Percentiles rank a stretch among this genome's conserved stretches.
Conservation (phyloP, 345 rosid genomes). For the Isatis tinctoria region DNA sequence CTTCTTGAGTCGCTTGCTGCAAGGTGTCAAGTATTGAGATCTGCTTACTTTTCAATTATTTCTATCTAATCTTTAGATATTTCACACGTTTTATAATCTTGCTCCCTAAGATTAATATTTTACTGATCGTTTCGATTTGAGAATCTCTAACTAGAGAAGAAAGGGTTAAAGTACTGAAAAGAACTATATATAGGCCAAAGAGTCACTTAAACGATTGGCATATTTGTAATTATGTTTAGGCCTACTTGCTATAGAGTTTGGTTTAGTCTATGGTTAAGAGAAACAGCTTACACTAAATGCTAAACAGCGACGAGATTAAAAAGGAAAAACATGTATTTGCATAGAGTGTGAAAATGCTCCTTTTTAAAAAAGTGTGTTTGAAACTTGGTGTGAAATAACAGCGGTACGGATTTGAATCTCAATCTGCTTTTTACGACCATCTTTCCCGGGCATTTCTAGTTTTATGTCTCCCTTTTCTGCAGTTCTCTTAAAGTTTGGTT, state of each 20-base stretch:
- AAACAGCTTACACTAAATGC: not conserved
- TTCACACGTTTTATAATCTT: too few species aligned
- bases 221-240: not conserved
- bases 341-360: not conserved
- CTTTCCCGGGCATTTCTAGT: constrained; percentile 6
- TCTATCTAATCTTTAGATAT: too few species aligned
- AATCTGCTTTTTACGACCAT: constrained; percentile 1
- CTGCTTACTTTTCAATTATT: too few species aligned
- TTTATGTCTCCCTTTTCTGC: constrained; percentile 7
- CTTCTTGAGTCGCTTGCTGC: too few species aligned
- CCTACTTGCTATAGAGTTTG: not conserved
- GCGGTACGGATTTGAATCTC: constrained; percentile 20
- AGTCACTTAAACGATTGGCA: not conserved
- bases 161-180: not conserved
- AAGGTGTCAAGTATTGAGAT: too few species aligned
- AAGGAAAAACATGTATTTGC: not conserved
- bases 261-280: not conserved
- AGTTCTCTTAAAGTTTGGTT: not conserved
- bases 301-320: not conserved
- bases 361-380: constrained; percentile 7
- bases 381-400: constrained; percentile 11
- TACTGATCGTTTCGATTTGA: too few species aligned
- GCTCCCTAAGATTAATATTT: too few species aligned
- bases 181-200: not conserved
- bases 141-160: not conserved